Conservation (phyloP, 2,329 filamentous ascomycete genomes). For the Cladosporium sp. region DNA sequence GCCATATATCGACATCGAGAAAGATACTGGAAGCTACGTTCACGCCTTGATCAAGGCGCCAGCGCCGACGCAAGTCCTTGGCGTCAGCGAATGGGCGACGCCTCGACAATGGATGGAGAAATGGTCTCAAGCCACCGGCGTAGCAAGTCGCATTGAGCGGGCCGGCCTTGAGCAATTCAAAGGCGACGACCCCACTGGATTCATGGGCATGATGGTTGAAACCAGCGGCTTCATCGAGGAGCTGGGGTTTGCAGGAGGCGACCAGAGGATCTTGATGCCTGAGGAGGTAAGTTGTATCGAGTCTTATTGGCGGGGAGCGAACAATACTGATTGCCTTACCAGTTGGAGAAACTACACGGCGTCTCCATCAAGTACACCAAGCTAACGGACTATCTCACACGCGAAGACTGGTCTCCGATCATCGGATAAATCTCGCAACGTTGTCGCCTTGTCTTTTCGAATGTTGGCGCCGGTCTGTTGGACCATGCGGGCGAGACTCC, state of each 20-base stretch:
- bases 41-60: conserved; percentile 20
- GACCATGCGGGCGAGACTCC: not conserved
- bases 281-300: not conserved
- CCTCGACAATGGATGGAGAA: not conserved
- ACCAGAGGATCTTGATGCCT: conserved; percentile 10
- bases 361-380: not conserved
- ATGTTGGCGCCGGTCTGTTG: not conserved
- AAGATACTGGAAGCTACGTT: conserved; percentile 19
- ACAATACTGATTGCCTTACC: not conserved
- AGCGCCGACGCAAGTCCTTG: conserved; percentile 7
- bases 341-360: not conserved
- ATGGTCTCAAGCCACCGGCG: not conserved
- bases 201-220: conserved; percentile 4
- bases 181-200: not conserved
- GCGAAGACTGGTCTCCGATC: conserved; percentile 8
- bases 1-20: conserved; percentile 21
- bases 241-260: not conserved
- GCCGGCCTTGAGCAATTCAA: not conserved
- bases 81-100: conserved; percentile 3
- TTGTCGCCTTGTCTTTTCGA: not conserved
- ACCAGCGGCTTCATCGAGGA: conserved; percentile 6
- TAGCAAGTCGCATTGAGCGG: not conserved
- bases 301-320: not conserved
- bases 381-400: conserved; percentile 1
- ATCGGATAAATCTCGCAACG: not conserved